Base-by-base conservation (phyloP, 169 alveolate genomes). In the Plasmodium vivax region DNA sequence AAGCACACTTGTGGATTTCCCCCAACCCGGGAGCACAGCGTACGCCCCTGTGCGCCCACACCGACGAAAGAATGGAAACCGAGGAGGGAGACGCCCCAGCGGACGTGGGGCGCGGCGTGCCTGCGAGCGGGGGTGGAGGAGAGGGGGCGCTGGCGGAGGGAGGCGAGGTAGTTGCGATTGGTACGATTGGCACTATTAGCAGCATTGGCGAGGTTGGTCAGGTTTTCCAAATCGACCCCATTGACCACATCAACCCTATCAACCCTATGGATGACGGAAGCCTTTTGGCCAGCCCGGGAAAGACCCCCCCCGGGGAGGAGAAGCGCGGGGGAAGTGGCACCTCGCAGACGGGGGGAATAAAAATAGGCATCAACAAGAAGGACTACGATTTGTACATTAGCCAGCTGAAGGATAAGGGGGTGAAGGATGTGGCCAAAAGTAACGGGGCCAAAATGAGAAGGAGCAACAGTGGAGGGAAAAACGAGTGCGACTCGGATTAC, bases 311-410 rank as follows among this genome's bases (percentile, higher is more conserved):
- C 12, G 10, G 38, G 3, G 56, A 73, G 9, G 84, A 73, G 6
- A 72, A 47, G 8, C 27, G 2, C 6, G 16, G 47, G 14, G 54
- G n/a, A 19, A 75, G 47, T 54, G 58, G 10, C 27, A 10, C 41
- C 19, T 34, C 82, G 8, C 79, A 75, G 45, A 27, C 73, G 1
- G 34, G 87, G 19, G 93, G 93, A 34, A 87, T 87, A 41, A 87
- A 87, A 87, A 87, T 87, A 1, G 93, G 93, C 12, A 54, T 87
- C 30, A 87, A 87, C 45, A 54, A 87, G 30, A 87, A 77, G 45
- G 93, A 87, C 45, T 87, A 87, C 81, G 93, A 87, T 77, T 6
- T 87, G 43, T 87, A 87, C 58, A 87, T 87, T 87, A 87, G 87
- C 16, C 93, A 87, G 32, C n/a, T 87, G n/a, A 87, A 87, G n/a